Evolutionary conservation across 164 flowering plant genomes (phyloP).

Genomic region (Malania oleifera): DNA sequence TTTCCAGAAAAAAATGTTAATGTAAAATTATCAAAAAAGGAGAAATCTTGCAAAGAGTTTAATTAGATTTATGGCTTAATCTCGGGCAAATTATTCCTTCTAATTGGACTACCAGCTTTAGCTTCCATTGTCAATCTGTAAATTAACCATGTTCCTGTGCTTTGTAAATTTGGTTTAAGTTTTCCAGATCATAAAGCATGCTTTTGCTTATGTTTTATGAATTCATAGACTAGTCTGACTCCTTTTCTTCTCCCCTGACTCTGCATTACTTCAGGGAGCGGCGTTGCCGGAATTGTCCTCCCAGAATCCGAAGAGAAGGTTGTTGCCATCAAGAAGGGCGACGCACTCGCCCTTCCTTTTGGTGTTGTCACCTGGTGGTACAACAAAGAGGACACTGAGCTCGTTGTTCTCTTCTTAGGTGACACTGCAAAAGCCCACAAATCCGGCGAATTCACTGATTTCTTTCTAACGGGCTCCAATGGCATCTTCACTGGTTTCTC

Average conservation of each 20-base stretch:
- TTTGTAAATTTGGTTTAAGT: not conserved
- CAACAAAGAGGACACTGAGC: slow-evolving; percentile 67
- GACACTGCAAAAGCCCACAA: slow-evolving; percentile 70
- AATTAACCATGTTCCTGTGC: no score
- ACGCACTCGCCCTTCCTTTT: slow-evolving; percentile 77
- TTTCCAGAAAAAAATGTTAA: no score
- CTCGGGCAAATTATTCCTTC: no score
- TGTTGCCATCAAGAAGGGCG: slow-evolving; percentile 68
- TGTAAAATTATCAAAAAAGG: no score
- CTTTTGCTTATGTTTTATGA: no score
- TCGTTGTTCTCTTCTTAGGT: slow-evolving; percentile 70
- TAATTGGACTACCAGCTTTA: no score
- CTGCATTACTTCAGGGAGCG: slow-evolving; percentile 40
- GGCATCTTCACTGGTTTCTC: slow-evolving; percentile 76
- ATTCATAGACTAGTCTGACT: no score
- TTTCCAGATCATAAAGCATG: not conserved
- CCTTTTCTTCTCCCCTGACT: not conserved
- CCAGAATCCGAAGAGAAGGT: slow-evolving; percentile 76
- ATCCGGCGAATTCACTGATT: slow-evolving; percentile 67
- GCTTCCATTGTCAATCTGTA: no score
- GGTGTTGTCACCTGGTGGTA: slow-evolving; percentile 85
- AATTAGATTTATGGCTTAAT: no score
- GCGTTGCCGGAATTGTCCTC: slow-evolving; percentile 66
- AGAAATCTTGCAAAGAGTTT: no score
- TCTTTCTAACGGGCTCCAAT: slow-evolving; percentile 59